Evolutionary conservation across 192 early-diverging fungal species (phyloP), one percentile per base, ranked within the genome.

Genomic region (Coemansia sp.): DNA sequence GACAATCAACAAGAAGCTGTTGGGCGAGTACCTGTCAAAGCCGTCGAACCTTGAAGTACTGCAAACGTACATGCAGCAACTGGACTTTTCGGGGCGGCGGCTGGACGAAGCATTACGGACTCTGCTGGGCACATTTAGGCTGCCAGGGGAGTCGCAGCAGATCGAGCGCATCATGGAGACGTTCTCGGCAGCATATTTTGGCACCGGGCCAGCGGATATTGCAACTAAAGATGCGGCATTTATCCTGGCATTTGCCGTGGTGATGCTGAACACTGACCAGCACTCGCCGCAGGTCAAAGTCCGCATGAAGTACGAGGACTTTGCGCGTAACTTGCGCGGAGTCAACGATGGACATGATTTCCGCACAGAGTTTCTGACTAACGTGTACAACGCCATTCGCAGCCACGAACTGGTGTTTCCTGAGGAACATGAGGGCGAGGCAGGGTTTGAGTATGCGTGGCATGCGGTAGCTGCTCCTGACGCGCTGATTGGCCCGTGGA

Each of bases 211-310:
- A 47, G 43, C 85, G 39, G 61, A 87, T 75, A 86, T 98, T 66
- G 89, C 88, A 9, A 89, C 82, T 57, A 83, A 88, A 57, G 89
- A 93, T 49, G 91, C 93, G 18, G 89, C 90, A 1, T 95, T 91
- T 64, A 85, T 99, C 26, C 83, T 99, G 32, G 84, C 95, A 0
- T 99, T 90, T 61, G 92, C 96, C 1, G 85, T 98, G 26, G 93
- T 99, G 51, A 94, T 99, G 90, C 83, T 99, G 65, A 99, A 99
- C 73, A 98, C 96, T 2, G 98, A 99, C 85, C 92, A 93, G 81
- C 94, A 99, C 72, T 98, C 94, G 76, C 92, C 85, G 48, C 93
- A 93, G 81, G 92, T 97, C 22, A 78, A 92, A 78, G 81, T 74
- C 7, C 88, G 92, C 49, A 99, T 99, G 98, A 88, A 89, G 9